phyloP scores from a whole-genome alignment of 257 asterid genomes.

The Vinca minor region DNA sequence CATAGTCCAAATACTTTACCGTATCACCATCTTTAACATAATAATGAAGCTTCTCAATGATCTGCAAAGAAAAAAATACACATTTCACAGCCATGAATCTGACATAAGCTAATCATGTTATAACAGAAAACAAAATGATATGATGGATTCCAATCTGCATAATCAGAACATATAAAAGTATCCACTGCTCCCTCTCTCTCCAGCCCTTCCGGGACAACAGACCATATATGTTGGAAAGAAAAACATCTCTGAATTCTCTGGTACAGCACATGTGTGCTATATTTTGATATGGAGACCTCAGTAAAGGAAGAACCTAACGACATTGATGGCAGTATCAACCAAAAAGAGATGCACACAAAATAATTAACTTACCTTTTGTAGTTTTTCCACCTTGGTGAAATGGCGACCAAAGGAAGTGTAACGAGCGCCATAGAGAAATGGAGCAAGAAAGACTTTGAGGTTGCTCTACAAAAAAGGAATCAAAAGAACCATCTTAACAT shows the following conservation, averaged over 20 bases:
- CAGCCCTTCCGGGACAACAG: no score
- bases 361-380: constrained; percentile 53
- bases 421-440: constrained; percentile 71
- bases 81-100: constrained; percentile 1
- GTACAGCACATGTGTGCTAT: neutral
- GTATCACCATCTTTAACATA: constrained; percentile 75
- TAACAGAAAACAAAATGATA: neutral
- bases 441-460: constrained; percentile 68
- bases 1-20: constrained; percentile 35
- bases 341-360: constrained; percentile 9
- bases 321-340: neutral
- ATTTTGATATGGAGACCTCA: neutral
- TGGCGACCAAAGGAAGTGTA: constrained; percentile 96
- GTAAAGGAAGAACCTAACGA: neutral
- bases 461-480: constrained; percentile 45
- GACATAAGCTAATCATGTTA: neutral
- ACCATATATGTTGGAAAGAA: no score
- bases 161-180: neutral
- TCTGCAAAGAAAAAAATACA: constrained; percentile 41
- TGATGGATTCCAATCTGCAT: neutral
- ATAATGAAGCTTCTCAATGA: constrained; percentile 68
- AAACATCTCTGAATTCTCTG: no score
- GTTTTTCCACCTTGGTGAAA: constrained; percentile 70
- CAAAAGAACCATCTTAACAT: constrained; percentile 1
- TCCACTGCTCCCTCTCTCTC: neutral